A percentile compares a stretch with the other conserved stretches of the same genome.
Conservation (phyloP, 495 filamentous ascomycete species). For the Penicillium coffeae region DNA sequence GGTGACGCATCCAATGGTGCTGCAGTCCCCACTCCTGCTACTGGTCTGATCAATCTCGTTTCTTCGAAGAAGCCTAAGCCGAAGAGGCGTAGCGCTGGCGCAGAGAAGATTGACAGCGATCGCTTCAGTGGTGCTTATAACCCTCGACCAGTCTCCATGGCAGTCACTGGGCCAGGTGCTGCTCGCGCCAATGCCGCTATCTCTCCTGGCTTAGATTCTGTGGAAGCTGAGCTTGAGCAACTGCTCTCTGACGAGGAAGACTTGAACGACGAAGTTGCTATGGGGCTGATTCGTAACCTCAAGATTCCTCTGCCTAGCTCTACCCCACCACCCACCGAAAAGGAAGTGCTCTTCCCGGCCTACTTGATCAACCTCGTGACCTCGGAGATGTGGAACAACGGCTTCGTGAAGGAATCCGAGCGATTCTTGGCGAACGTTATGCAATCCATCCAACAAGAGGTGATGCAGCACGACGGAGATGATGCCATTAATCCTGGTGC, state of each 20-base stretch:
- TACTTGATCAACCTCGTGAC: constrained; percentile 99
- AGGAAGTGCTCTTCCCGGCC: constrained; percentile 96
- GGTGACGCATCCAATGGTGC: constrained; percentile 72
- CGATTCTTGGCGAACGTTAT: constrained; percentile 98
- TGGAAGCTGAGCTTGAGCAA: constrained; percentile 89
- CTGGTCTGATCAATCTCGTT: constrained; percentile 91
- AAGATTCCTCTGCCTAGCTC: constrained; percentile 86
- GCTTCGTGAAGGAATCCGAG: constrained; percentile 98
- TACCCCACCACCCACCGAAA: constrained; percentile 86
- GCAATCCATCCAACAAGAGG: constrained; percentile 98
- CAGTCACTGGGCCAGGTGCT: constrained; percentile 59
- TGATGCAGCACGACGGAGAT: constrained; percentile 97
- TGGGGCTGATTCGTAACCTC: constrained; percentile 92
- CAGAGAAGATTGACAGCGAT: constrained; percentile 77
- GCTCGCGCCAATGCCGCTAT: constrained; percentile 67
- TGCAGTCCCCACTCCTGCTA: constrained; percentile 50
- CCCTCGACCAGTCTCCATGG: constrained; percentile 93
- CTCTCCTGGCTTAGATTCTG: constrained; percentile 75
- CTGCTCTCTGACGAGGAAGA: constrained; percentile 92
- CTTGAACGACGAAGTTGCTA: constrained; percentile 91
- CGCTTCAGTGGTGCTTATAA: constrained; percentile 89
- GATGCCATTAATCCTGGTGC: constrained; percentile 96
- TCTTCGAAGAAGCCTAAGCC: constrained; percentile 97
- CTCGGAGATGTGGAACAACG: constrained; percentile 99
- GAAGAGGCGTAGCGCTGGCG: constrained; percentile 88